Percentiles rank a stretch among this genome's conserved stretches.
Evolutionary conservation across 805 yeast species (phyloP).

Genomic region (Wickerhamiella azyma): DNA sequence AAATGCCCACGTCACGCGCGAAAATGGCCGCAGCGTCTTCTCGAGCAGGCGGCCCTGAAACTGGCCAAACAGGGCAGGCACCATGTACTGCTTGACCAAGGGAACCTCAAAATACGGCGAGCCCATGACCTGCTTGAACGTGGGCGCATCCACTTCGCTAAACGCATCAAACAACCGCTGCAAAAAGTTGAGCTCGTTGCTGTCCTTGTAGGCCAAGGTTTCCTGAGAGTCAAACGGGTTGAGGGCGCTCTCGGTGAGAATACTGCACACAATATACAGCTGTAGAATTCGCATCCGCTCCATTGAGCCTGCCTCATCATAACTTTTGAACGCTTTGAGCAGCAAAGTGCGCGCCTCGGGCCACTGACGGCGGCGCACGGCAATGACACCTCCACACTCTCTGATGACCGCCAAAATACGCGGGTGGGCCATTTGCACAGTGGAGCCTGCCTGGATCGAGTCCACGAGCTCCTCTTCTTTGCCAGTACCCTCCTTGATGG

Average conservation of each 20-base stretch:
- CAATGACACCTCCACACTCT: constrained; percentile 63
- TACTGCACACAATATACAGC: constrained; percentile 46
- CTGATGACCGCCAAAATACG: constrained; percentile 56
- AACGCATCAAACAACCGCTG: constrained; percentile 26
- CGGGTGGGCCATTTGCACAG: constrained; percentile 48
- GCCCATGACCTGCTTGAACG: constrained; percentile 12
- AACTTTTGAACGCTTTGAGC: constrained; percentile 43
- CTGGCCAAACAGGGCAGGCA: constrained; percentile 13
- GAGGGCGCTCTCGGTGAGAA: constrained; percentile 43
- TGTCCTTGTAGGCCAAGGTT: constrained; percentile 37
- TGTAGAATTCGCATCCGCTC: constrained; percentile 45
- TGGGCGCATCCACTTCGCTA: constrained; percentile 17
- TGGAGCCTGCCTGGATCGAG: constrained; percentile 31
- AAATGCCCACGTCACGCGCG: constrained; percentile 19
- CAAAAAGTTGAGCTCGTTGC: constrained; percentile 23
- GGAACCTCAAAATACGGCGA: not conserved
- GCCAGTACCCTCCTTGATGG: constrained; percentile 29
- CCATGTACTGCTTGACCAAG: not conserved
- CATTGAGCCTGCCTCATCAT: constrained; percentile 53
- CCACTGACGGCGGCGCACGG: constrained; percentile 41
- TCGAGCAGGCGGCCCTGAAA: constrained; percentile 22
- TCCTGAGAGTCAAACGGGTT: constrained; percentile 66
- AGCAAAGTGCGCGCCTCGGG: constrained; percentile 42
- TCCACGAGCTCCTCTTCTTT: constrained; percentile 34
- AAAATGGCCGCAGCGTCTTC: constrained; percentile 23